Evolutionary conservation across 106 monocot genomes (phyloP).

Genomic region (Amphibolis antarctica): DNA sequence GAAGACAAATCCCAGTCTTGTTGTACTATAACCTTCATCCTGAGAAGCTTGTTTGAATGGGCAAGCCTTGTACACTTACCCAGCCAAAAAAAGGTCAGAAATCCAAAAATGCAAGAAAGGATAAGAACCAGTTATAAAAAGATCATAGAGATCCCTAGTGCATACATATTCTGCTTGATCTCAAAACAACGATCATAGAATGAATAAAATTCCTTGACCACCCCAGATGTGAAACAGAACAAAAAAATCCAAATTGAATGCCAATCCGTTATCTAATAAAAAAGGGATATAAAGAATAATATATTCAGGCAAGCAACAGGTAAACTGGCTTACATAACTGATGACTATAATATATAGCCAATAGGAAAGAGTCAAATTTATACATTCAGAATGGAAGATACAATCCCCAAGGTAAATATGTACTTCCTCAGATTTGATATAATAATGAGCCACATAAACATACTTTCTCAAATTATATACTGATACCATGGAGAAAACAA

Average conservation of each 20-base stretch:
- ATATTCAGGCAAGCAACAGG: not conserved
- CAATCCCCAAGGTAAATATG: too few relatives aligned
- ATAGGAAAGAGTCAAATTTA: too few relatives aligned
- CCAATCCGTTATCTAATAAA: not conserved
- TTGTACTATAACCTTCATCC: slow-evolving; percentile 74
- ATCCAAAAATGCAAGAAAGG: not conserved
- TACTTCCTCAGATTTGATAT: too few relatives aligned
- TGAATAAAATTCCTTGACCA: slow-evolving; percentile 83
- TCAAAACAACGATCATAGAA: slow-evolving; percentile 92
- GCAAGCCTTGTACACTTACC: slow-evolving; percentile 96
- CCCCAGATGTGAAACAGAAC: slow-evolving; percentile 31
- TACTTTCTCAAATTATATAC: too few relatives aligned
- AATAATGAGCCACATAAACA: too few relatives aligned
- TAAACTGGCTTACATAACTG: too few relatives aligned
- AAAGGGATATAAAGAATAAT: slow-evolving; percentile 1
- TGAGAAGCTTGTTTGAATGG: slow-evolving; percentile 92
- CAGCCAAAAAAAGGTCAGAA: slow-evolving; percentile 13
- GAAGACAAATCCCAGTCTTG: slow-evolving; percentile 73
- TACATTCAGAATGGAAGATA: too few relatives aligned
- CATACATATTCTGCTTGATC: slow-evolving; percentile 76
- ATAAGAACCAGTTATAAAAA: slow-evolving; percentile 1
- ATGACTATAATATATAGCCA: too few relatives aligned
- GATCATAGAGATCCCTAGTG: not conserved
- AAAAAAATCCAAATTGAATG: not conserved
- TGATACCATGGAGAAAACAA: too few relatives aligned